phyloP scores from a whole-genome alignment of 2,329 filamentous ascomycete species.

The Epichloe baconii region DNA sequence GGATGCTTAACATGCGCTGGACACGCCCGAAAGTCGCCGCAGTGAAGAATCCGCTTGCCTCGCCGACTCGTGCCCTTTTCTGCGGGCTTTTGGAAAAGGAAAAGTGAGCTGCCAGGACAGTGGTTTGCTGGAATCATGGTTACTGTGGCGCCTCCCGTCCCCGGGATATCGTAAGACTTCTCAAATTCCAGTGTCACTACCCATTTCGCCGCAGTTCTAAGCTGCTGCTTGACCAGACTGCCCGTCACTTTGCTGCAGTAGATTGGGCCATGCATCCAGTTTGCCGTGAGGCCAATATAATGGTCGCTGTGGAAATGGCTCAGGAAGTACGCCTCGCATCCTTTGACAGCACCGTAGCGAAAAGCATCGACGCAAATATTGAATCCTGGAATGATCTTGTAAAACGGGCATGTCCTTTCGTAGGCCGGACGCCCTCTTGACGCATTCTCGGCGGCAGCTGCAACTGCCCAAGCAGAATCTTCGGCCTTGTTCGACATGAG shows the following conservation, averaged over 20 bases:
- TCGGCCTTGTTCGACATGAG: constrained; percentile 90
- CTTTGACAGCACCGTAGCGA: constrained; percentile 83
- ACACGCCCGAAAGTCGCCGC: constrained; percentile 90
- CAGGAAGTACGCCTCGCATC: constrained; percentile 88
- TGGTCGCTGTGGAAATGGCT: constrained; percentile 98
- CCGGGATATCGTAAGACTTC: constrained; percentile 61
- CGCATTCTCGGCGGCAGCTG: constrained; percentile 65
- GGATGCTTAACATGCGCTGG: constrained; percentile 73
- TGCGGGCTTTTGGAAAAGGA: constrained; percentile 73
- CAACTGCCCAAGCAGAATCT: constrained; percentile 77
- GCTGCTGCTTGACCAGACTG: constrained; percentile 75
- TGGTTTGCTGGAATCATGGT: constrained; percentile 97
- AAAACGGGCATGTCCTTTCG: constrained; percentile 88
- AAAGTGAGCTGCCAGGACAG: constrained; percentile 88
- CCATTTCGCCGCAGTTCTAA: constrained; percentile 76
- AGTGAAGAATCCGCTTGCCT: constrained; percentile 75
- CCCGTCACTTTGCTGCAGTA: constrained; percentile 91
- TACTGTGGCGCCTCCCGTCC: constrained; percentile 61
- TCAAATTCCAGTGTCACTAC: constrained; percentile 81
- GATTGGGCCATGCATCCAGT: constrained; percentile 86
- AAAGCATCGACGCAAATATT: constrained; percentile 93
- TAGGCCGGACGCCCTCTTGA: constrained; percentile 78
- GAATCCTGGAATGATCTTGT: constrained; percentile 92
- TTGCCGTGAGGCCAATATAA: constrained; percentile 79
- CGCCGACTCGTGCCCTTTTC: constrained; percentile 46